Percentiles rank a stretch among this genome's conserved stretches.
Conservation (phyloP, 208 protist species). For the Trypanosoma grayi region DNA sequence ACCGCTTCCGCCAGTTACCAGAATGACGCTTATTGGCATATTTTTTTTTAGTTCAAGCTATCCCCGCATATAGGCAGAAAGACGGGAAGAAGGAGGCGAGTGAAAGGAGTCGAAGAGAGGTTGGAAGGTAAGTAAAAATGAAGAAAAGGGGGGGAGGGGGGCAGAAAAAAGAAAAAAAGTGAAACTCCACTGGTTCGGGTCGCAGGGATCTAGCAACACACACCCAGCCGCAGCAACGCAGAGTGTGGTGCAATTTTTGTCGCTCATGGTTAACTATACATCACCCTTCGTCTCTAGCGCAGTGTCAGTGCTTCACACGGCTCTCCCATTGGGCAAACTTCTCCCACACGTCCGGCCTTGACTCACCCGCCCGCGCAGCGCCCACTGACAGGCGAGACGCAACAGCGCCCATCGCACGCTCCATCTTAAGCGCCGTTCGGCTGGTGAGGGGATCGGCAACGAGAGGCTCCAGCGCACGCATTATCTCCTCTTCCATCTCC, state of each 20-base stretch:
- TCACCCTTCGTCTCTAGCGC: background rate
- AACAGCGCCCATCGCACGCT: conserved; percentile 35
- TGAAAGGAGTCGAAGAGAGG: no score
- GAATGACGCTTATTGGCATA: conserved; percentile 14
- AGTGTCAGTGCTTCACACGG: conserved; percentile 20
- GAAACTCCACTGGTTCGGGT: no score
- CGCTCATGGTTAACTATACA: no score
- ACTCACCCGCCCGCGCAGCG: background rate
- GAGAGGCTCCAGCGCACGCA: conserved; percentile 41
- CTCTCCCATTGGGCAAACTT: conserved; percentile 68
- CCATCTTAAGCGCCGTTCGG: conserved; percentile 25
- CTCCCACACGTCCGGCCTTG: conserved; percentile 40
- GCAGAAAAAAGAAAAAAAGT: no score
- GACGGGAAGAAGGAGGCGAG: conserved; percentile 7
- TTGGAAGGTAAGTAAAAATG: no score
- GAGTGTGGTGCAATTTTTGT: no score
- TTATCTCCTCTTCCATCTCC: conserved; percentile 80
- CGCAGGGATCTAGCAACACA: no score
- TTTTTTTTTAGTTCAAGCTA: background rate
- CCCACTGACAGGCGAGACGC: conserved; percentile 31
- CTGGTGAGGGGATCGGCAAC: conserved; percentile 1
- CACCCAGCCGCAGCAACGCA: no score
- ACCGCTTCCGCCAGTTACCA: conserved; percentile 92
- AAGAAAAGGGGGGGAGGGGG: no score
- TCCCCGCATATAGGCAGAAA: conserved; percentile 10